Evolutionary conservation across 495 filamentous ascomycete species (phyloP).

Genomic region (Lentithecium fluviatile): DNA sequence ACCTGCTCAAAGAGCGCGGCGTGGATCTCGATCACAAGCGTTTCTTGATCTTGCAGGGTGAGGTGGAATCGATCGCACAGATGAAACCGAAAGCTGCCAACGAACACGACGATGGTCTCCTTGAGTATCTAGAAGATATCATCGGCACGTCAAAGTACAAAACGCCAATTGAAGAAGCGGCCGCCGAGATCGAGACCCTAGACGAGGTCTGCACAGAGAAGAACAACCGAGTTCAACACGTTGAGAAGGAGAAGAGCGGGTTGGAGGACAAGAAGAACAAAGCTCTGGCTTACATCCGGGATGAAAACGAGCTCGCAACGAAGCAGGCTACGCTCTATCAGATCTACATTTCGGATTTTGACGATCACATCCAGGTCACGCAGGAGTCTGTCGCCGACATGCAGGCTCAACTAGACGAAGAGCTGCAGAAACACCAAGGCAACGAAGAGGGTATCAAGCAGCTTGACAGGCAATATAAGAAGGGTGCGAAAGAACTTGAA

Average conservation of each 20-base stretch:
- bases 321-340: constrained; percentile 92
- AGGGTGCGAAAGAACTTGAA: constrained; percentile 76
- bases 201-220: constrained; percentile 96
- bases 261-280: constrained; percentile 96
- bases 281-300: constrained; percentile 79
- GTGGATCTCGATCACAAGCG: constrained; percentile 98
- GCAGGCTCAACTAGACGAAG: constrained; percentile 81
- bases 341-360: constrained; percentile 80
- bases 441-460: constrained; percentile 88
- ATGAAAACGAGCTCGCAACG: constrained; percentile 86
- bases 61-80: constrained; percentile 97
- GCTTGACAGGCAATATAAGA: constrained; percentile 81
- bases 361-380: constrained; percentile 83
- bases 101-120: constrained; percentile 91
- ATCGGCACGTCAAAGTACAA: constrained; percentile 99
- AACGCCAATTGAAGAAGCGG: constrained; percentile 89
- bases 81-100: constrained; percentile 96
- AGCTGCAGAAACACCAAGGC: constrained; percentile 88
- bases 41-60: constrained; percentile 94
- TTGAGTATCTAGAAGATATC: constrained; percentile 98
- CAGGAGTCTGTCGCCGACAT: constrained; percentile 87
- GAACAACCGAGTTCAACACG: constrained; percentile 88
- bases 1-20: constrained; percentile 80
- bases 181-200: constrained; percentile 79
- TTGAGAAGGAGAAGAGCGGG: constrained; percentile 91